Evolutionary conservation across 352 stramenopile species (phyloP), one percentile per base, ranked within the genome.

Genomic region (Achlya hypogyna): DNA sequence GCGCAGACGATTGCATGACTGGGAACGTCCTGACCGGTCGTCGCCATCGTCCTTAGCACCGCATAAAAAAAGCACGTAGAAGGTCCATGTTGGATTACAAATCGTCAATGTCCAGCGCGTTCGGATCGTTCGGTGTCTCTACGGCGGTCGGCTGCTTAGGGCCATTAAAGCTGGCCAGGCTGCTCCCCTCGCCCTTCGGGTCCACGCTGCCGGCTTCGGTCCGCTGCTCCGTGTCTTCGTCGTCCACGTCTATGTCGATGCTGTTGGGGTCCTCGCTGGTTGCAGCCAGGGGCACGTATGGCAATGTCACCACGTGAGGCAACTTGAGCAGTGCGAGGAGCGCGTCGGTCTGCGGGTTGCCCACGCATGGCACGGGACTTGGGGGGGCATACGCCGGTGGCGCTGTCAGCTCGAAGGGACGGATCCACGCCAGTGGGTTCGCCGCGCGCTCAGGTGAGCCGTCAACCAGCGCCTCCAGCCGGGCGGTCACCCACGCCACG

Each of bases 311-410:
- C 23, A 93, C 82, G 69, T 99, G 96, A n/a, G 82, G 78, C 23
- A 98, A 75, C 68, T 95, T 91, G 34, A 99, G 76, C 51, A 97
- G 72, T 53, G 89, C 75, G 54, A 99, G 71, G 29, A 98, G 77
- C 58, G 86, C 56, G 72, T 99, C 96, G 0, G 96, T 99, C 71
- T 98, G 96, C 6, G 93, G 96, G 67, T 98, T 99, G 1, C 96
- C 95, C n/a, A 60, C 74, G 66, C 31, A 73, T 53, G 23, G 69
- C 32, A 53, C 53, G 28, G 47, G 45, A 14, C 66, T 56, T 71
- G 45, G 63, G 53, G 5, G 72, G 63, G 27, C 79, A 69, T 62
- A 89, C 76, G 2, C 75, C 79, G 75, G 70, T 22, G 85, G 79
- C 27, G 78, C 88, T 0, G 83, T 95, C 73, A 84, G 86, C 23